phyloP scores from a whole-genome alignment of 2,329 filamentous ascomycete genomes.

The Fusarium sp. region DNA sequence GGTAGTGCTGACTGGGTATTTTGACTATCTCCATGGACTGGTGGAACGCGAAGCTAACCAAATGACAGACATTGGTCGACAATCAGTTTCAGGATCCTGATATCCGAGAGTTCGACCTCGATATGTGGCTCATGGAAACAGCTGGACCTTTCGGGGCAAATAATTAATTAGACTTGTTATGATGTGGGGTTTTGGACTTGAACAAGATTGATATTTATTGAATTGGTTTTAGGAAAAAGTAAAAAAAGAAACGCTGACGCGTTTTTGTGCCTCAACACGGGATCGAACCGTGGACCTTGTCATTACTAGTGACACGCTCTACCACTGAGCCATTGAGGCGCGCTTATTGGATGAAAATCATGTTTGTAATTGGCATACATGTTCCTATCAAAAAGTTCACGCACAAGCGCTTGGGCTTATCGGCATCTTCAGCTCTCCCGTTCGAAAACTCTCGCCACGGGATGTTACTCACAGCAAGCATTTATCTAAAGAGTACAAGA shows the following conservation, averaged over 20 bases:
- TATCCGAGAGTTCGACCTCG: slow-evolving; percentile 17
- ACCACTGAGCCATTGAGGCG: slow-evolving; percentile 30
- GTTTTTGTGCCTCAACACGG: neutral
- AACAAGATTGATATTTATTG: too few species aligned
- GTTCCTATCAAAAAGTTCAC: too few species aligned
- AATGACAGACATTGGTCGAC: slow-evolving; percentile 9
- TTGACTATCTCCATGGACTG: too few species aligned
- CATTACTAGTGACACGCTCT: slow-evolving; percentile 33
- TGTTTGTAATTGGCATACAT: too few species aligned
- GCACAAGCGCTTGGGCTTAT: too few species aligned
- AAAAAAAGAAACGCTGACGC: rapidly evolving
- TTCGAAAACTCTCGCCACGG: too few species aligned
- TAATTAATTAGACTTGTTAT: too few species aligned
- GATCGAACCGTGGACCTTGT: slow-evolving; percentile 32
- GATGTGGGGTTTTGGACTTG: too few species aligned
- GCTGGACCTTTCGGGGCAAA: neutral
- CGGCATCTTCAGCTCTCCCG: too few species aligned
- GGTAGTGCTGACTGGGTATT: slow-evolving; percentile 42
- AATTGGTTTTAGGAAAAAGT: too few species aligned
- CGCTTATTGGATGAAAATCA: slow-evolving; percentile 5
- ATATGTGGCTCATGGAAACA: slow-evolving; percentile 28
- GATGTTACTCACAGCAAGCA: too few species aligned
- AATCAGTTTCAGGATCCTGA: slow-evolving; percentile 21
- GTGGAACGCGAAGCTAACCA: neutral
- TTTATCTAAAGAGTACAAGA: too few species aligned